These are phyloP conservation scores for Telfairia occidentalis DNA, from an alignment of 331 rosid species.

Conservation along the genomic window DNA sequence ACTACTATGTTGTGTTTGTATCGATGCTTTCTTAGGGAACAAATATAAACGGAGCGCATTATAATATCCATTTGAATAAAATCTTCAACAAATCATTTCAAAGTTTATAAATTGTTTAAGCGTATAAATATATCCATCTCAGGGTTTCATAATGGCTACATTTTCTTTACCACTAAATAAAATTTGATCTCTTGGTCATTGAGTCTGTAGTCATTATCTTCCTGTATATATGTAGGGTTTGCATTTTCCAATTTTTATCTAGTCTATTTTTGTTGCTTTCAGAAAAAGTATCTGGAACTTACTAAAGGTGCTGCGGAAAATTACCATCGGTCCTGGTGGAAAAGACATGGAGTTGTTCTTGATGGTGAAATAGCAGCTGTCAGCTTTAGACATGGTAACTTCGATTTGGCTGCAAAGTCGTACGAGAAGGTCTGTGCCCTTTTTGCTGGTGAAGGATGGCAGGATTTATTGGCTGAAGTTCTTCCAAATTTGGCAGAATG, in stretches of 20 bases:
- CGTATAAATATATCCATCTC: background rate
- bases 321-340: slow-evolving; percentile 96
- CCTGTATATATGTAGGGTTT: background rate
- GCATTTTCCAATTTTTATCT: background rate
- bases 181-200: background rate
- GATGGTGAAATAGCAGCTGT: slow-evolving; percentile 98
- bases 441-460: slow-evolving; percentile 98
- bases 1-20: background rate
- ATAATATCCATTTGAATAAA: background rate
- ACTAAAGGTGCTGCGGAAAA: slow-evolving; percentile 96
- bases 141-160: background rate
- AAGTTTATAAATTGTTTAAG: background rate
- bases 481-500: slow-evolving; percentile 92
- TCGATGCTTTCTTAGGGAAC: background rate
- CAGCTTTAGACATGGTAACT: slow-evolving; percentile 62
- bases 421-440: slow-evolving; percentile 98
- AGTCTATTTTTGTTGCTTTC: slow-evolving; percentile 22
- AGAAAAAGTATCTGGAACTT: slow-evolving; percentile 83
- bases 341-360: slow-evolving; percentile 97
- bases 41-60: background rate
- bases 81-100: slow-evolving; percentile 3
- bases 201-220: background rate
- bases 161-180: background rate
- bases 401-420: slow-evolving; percentile 94
- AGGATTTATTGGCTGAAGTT: slow-evolving; percentile 83